Evolutionary conservation across 1,284 basidiomycete genomes (phyloP).

Genomic region (Ceratobasidium sp.): DNA sequence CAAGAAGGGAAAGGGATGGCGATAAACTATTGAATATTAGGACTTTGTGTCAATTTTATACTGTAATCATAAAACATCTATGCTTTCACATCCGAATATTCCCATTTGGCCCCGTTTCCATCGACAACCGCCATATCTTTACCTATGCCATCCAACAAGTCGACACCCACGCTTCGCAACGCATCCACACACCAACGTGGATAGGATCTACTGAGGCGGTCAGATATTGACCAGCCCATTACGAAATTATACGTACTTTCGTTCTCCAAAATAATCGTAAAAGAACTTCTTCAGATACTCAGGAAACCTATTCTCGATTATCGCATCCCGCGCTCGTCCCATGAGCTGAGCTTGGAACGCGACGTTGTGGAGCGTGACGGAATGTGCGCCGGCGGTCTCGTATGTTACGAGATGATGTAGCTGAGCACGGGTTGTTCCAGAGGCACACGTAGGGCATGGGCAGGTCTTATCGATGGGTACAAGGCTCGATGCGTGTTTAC

Average conservation of each 20-base stretch:
- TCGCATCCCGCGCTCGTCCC: slow-evolving; percentile 77
- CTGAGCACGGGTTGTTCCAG: slow-evolving; percentile 68
- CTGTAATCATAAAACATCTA: slow-evolving; percentile 3
- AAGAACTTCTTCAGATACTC: slow-evolving; percentile 75
- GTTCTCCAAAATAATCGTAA: slow-evolving; percentile 67
- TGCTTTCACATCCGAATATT: slow-evolving; percentile 55
- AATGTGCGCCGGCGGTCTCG: slow-evolving; percentile 80
- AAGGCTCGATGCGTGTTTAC: slow-evolving; percentile 70
- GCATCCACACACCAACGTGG: slow-evolving; percentile 85
- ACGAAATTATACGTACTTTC: slow-evolving; percentile 39
- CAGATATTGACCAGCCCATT: not conserved
- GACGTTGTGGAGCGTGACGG: slow-evolving; percentile 77
- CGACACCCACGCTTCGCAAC: slow-evolving; percentile 72
- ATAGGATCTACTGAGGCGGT: slow-evolving; percentile 54
- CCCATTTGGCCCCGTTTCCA: slow-evolving; percentile 76
- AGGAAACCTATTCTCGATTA: slow-evolving; percentile 74
- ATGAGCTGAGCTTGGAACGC: slow-evolving; percentile 81
- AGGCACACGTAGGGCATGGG: slow-evolving; percentile 77
- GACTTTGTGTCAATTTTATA: not conserved
- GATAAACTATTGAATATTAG: not conserved
- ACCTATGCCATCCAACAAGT: slow-evolving; percentile 62
- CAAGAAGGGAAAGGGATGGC: slow-evolving; percentile 46
- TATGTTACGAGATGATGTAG: slow-evolving; percentile 73
- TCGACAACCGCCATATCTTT: slow-evolving; percentile 57
- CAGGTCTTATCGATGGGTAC: slow-evolving; percentile 72